Conservation (phyloP, 2,329 filamentous ascomycete species). For the Venturia aucupariae region DNA sequence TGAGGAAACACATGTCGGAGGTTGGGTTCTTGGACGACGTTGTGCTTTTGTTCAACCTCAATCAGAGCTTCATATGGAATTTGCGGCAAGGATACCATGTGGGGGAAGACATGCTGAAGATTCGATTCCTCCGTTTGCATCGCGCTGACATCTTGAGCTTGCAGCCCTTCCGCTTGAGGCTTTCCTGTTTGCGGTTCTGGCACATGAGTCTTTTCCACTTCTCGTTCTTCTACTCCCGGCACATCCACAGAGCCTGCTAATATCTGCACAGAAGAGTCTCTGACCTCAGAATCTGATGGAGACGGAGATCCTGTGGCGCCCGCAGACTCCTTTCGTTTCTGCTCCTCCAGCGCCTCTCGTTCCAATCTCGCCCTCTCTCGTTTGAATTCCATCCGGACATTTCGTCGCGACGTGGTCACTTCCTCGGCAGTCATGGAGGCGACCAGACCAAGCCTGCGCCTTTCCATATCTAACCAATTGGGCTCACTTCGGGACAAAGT, state of each 20-base stretch:
- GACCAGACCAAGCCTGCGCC: conserved; percentile 57
- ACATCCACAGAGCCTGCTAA: neutral
- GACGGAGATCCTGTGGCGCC: conserved; percentile 19
- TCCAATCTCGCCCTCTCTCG: conserved; percentile 85
- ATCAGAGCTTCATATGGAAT: neutral
- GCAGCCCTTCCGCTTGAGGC: neutral
- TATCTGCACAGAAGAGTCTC: conserved; percentile 17
- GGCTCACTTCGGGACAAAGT: conserved; percentile 89
- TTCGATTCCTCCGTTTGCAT: neutral
- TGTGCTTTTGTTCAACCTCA: neutral
- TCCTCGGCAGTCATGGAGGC: conserved; percentile 70
- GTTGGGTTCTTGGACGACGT: neutral
- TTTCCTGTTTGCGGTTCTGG: neutral
- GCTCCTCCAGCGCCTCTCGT: conserved; percentile 71
- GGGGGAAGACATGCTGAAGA: neutral
- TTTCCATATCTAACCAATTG: conserved; percentile 80
- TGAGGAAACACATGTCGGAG: neutral
- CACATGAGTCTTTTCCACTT: neutral
- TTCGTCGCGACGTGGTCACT: conserved; percentile 63
- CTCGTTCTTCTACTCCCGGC: neutral
- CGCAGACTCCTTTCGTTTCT: conserved; percentile 47
- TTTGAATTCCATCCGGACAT: conserved; percentile 76
- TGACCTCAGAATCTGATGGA: conserved; percentile 21
- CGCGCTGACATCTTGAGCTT: neutral
- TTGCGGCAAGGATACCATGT: neutral